Percentiles rank a stretch among this genome's conserved stretches.
Evolutionary conservation across 2,329 filamentous ascomycete genomes (phyloP).

Genomic region (Botrytis galanthina): DNA sequence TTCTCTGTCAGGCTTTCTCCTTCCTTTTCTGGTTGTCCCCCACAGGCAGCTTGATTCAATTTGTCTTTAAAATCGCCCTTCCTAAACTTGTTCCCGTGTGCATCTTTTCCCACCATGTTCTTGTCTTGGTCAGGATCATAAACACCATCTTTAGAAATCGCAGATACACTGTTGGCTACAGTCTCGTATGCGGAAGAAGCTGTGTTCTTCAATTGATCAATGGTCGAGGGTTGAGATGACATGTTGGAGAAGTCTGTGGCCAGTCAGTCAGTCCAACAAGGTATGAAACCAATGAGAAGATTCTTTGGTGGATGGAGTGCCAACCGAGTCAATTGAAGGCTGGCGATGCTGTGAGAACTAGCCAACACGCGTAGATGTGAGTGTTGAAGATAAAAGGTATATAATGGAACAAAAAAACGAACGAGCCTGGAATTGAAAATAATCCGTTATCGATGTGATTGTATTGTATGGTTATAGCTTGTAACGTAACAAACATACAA

Average conservation of each 20-base stretch:
- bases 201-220: constrained; percentile 28
- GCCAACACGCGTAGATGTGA: background rate
- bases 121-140: constrained; percentile 25
- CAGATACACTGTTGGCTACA: constrained; percentile 20
- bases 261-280: background rate
- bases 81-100: constrained; percentile 27
- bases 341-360: background rate
- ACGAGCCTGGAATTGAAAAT: background rate
- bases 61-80: constrained; percentile 33
- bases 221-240: constrained; percentile 31
- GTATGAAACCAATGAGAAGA: background rate
- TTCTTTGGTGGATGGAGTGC: background rate
- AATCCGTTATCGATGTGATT: background rate
- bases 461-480: background rate
- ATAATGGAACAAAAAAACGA: background rate
- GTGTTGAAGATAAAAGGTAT: background rate
- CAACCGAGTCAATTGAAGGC: background rate
- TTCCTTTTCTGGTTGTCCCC: constrained; percentile 17
- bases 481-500: background rate
- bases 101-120: constrained; percentile 26
- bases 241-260: constrained; percentile 21
- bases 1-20: constrained; percentile 28
- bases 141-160: constrained; percentile 7
- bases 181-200: constrained; percentile 24
- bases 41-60: constrained; percentile 31